phyloP scores from a whole-genome alignment of 2,329 filamentous ascomycete genomes.

The Canariomyces notabilis region DNA sequence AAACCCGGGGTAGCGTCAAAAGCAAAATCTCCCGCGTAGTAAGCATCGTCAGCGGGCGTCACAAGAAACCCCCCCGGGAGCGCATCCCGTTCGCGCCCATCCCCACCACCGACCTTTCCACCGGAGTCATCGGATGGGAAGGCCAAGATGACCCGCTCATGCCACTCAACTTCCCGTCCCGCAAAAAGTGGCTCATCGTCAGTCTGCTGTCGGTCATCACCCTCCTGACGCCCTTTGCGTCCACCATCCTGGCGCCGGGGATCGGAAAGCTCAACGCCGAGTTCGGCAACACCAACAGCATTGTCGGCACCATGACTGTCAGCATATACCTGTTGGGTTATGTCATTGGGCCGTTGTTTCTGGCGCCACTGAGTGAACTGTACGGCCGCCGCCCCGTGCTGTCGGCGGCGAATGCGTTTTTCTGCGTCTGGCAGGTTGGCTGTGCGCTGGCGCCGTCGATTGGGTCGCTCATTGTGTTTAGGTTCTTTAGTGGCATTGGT shows the following conservation, averaged over 20 bases:
- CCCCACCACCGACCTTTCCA: constrained; percentile 47
- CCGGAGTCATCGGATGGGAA: constrained; percentile 57
- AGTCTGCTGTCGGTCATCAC: constrained; percentile 55
- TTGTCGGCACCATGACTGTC: constrained; percentile 49
- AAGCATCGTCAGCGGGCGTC: constrained; percentile 26
- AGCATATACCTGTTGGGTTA: constrained; percentile 60
- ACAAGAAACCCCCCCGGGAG: constrained; percentile 27
- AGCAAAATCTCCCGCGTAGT: constrained; percentile 27
- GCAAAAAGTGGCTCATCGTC: constrained; percentile 55
- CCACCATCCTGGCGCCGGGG: constrained; percentile 53
- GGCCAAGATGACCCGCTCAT: constrained; percentile 51
- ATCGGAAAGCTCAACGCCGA: constrained; percentile 40
- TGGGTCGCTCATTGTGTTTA: constrained; percentile 51
- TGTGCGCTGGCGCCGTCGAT: constrained; percentile 56
- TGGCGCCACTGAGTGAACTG: constrained; percentile 58
- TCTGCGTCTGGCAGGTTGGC: constrained; percentile 59
- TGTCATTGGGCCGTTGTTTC: constrained; percentile 50
- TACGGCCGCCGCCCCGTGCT: constrained; percentile 58
- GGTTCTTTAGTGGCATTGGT: constrained; percentile 55
- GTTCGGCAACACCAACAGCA: constrained; percentile 39
- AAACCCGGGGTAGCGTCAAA: constrained; percentile 22
- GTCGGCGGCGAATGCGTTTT: constrained; percentile 52
- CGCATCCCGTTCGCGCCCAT: constrained; percentile 33
- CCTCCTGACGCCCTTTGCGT: constrained; percentile 61
- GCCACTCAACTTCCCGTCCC: constrained; percentile 52